These are phyloP conservation scores for Corrigiola litoralis DNA, from an alignment of 179 eudicot genomes.

Conservation along the genomic window DNA sequence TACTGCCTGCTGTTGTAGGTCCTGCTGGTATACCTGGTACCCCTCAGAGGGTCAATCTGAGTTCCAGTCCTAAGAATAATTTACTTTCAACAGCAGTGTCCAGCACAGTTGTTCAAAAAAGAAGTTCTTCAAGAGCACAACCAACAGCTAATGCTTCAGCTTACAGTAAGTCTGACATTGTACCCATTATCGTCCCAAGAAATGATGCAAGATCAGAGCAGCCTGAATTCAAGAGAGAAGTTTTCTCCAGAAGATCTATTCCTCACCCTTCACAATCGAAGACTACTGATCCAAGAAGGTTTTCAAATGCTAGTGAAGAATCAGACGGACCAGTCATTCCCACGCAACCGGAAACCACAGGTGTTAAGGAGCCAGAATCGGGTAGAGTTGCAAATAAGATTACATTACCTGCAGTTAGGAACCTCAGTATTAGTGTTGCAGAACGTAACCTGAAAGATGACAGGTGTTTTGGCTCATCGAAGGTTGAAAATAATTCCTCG, in stretches of 20 bases:
- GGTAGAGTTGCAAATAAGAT: slow-evolving; percentile 39
- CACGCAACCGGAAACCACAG: slow-evolving; percentile 39
- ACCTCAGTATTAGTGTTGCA: slow-evolving; percentile 36
- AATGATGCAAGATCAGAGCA: slow-evolving; percentile 59
- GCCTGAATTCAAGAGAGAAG: slow-evolving; percentile 69
- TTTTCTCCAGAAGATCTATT: slow-evolving; percentile 43
- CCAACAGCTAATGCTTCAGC: slow-evolving; percentile 41
- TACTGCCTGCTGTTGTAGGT: slow-evolving; percentile 37
- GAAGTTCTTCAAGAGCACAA: slow-evolving; percentile 53
- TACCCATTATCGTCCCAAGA: slow-evolving; percentile 80
- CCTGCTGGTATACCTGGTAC: slow-evolving; percentile 61
- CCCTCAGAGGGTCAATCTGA: slow-evolving; percentile 54
- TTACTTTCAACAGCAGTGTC: slow-evolving; percentile 39
- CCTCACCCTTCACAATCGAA: slow-evolving; percentile 54
- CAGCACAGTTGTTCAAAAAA: slow-evolving; percentile 45
- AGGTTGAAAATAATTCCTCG: slow-evolving; percentile 39
- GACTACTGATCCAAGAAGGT: slow-evolving; percentile 49
- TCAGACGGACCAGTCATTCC: slow-evolving; percentile 43
- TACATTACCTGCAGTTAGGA: slow-evolving; percentile 38
- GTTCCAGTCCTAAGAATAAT: slow-evolving; percentile 51
- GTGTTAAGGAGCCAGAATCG: slow-evolving; percentile 37
- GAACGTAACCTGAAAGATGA: slow-evolving; percentile 58
- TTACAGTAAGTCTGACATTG: slow-evolving; percentile 54
- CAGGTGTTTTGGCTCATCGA: slow-evolving; percentile 38
- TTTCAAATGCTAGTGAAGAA: slow-evolving; percentile 49